Percentiles rank a stretch among this genome's conserved stretches.
These are phyloP conservation scores for Bruguiera gymnorhiza DNA, from an alignment of 345 rosid species.

Conservation along the genomic window DNA sequence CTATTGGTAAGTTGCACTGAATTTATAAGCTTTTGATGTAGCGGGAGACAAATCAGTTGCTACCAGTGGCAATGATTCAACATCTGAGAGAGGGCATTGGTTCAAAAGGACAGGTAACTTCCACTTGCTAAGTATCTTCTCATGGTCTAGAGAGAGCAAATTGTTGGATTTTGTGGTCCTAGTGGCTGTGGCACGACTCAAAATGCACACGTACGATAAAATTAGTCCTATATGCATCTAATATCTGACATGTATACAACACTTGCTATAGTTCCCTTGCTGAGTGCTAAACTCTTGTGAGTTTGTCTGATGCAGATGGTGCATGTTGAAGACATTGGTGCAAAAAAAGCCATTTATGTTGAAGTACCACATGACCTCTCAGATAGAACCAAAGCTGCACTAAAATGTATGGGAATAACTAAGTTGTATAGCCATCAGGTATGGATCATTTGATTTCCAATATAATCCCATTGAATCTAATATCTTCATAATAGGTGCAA, in stretches of 20 bases:
- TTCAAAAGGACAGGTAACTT: slow-evolving; percentile 69
- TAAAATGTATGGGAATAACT: slow-evolving; percentile 60
- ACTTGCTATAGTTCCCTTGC: slow-evolving; percentile 7
- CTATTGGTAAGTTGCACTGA: background rate
- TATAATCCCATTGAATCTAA: slow-evolving; percentile 6
- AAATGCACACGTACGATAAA: background rate
- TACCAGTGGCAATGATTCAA: slow-evolving; percentile 70
- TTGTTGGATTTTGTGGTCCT: slow-evolving; percentile 9
- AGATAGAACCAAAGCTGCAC: slow-evolving; percentile 54
- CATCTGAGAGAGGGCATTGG: slow-evolving; percentile 79
- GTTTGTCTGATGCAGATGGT: slow-evolving; percentile 55
- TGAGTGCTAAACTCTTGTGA: slow-evolving; percentile 16
- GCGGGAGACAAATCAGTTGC: slow-evolving; percentile 61
- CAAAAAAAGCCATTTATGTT: slow-evolving; percentile 51
- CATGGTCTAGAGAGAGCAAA: slow-evolving; percentile 3
- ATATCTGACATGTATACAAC: background rate
- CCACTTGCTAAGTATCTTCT: slow-evolving; percentile 7
- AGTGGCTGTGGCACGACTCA: slow-evolving; percentile 13
- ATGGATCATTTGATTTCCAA: slow-evolving; percentile 16
- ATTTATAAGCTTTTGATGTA: slow-evolving; percentile 17
- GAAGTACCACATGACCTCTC: slow-evolving; percentile 63
- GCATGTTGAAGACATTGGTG: slow-evolving; percentile 65
- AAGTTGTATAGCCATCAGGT: slow-evolving; percentile 92
- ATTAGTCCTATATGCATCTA: background rate
- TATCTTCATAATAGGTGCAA: slow-evolving; percentile 10